phyloP scores from a whole-genome alignment of 1,284 basidiomycete genomes.

The Sanghuangporus baumii region DNA sequence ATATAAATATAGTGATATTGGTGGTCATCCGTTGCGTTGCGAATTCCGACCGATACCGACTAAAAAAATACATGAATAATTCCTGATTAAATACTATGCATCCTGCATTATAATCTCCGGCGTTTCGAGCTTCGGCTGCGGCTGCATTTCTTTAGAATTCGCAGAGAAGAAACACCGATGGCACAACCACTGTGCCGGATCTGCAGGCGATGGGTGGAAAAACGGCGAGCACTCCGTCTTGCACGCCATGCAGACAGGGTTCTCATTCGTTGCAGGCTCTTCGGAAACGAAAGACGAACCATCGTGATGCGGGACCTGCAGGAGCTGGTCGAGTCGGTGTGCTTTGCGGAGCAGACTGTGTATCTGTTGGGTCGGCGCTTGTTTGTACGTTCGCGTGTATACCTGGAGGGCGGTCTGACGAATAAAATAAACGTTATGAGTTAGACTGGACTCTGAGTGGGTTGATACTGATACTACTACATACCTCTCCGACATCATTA shows the following conservation, averaged over 20 bases:
- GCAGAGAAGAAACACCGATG: constrained; percentile 48
- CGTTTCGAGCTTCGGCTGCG: constrained; percentile 16
- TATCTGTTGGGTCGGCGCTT: constrained; percentile 59
- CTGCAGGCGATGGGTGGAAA: constrained; percentile 29
- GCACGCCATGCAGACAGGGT: constrained; percentile 29
- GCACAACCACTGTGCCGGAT: constrained; percentile 39
- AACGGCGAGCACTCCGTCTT: constrained; percentile 34
- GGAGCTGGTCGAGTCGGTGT: constrained; percentile 66
- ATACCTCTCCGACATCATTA: constrained; percentile 75
- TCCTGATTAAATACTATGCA: background rate
- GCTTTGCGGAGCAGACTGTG: constrained; percentile 86
- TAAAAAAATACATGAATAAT: background rate
- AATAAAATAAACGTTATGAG: background rate
- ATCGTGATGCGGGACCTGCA: constrained; percentile 29
- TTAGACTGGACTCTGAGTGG: background rate
- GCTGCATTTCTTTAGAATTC: constrained; percentile 8
- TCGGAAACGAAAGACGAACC: constrained; percentile 15
- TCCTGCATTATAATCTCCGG: constrained; percentile 21
- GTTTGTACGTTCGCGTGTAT: constrained; percentile 81
- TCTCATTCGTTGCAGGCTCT: constrained; percentile 6
- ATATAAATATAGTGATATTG: no score
- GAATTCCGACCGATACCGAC: background rate
- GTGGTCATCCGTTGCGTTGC: no score
- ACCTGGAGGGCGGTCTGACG: constrained; percentile 79
- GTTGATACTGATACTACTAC: constrained; percentile 20